Conservation (phyloP, 1,284 basidiomycete species). For the Ceratobasidium papillatum region DNA sequence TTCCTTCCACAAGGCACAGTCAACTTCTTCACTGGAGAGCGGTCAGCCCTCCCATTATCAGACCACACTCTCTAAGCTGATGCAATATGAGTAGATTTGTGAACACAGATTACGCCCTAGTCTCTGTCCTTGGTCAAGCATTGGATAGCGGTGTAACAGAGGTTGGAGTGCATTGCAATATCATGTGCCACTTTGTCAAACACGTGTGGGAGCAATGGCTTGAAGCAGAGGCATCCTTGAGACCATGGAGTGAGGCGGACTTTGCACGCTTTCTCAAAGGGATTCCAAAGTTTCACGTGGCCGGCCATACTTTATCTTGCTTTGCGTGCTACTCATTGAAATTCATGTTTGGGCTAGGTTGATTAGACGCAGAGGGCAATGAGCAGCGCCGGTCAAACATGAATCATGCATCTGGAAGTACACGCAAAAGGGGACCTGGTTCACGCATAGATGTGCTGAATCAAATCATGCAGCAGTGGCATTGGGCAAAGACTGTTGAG, state of each 20-base stretch:
- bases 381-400: conserved; percentile 8
- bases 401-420: conserved; percentile 7
- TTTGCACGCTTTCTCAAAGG: not conserved
- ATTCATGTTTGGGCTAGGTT: not conserved
- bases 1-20: not conserved
- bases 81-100: not conserved
- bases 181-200: not conserved
- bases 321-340: not conserved
- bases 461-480: conserved; percentile 8
- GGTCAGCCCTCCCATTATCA: no score
- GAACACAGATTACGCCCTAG: not conserved
- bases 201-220: not conserved
- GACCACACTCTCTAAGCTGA: not conserved
- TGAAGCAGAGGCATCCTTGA: not conserved
- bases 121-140: not conserved
- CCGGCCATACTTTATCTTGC: not conserved
- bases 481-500: not conserved
- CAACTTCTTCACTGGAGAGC: not conserved
- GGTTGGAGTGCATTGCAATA: not conserved
- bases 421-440: not conserved
- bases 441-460: not conserved
- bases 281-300: not conserved
- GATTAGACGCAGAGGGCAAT: conserved; percentile 3
- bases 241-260: not conserved
- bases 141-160: not conserved